Evolutionary conservation across 2,329 filamentous ascomycete genomes (phyloP).

Genomic region (Penicillium capsulatum): DNA sequence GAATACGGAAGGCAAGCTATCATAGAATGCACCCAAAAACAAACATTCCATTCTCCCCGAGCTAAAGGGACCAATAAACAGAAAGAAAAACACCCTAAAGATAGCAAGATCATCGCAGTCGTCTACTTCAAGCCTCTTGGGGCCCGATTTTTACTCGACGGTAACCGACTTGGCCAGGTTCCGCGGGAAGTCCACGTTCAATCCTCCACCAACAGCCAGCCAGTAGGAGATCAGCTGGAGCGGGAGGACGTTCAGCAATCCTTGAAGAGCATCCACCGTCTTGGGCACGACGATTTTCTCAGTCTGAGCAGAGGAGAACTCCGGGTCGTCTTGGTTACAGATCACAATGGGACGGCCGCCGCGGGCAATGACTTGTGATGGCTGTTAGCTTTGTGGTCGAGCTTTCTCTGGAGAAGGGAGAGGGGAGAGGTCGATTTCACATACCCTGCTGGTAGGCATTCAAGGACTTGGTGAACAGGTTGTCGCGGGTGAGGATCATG

Average conservation of each 20-base stretch:
- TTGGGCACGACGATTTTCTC: constrained; percentile 97
- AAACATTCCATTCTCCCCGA: constrained; percentile 20
- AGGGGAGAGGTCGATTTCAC: constrained; percentile 20
- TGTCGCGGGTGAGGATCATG: constrained; percentile 96
- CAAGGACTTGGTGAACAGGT: constrained; percentile 97
- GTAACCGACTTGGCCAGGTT: constrained; percentile 99
- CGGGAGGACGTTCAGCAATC: constrained; percentile 94
- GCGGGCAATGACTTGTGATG: constrained; percentile 76
- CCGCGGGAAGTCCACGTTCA: constrained; percentile 97
- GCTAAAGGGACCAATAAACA: constrained; percentile 12
- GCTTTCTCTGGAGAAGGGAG: background rate
- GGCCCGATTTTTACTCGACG: constrained; percentile 68
- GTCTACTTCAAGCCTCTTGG: constrained; percentile 15
- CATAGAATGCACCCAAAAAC: constrained; percentile 1
- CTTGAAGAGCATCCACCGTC: constrained; percentile 93
- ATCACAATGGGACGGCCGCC: constrained; percentile 96
- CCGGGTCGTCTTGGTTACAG: constrained; percentile 84
- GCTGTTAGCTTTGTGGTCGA: constrained; percentile 24
- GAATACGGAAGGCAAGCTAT: background rate
- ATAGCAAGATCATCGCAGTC: constrained; percentile 25
- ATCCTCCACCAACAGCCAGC: constrained; percentile 90
- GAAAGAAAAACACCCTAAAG: constrained; percentile 19
- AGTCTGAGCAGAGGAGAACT: constrained; percentile 82
- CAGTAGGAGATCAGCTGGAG: constrained; percentile 98
- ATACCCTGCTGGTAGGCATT: constrained; percentile 97